Evolutionary conservation across 2,329 filamentous ascomycete genomes (phyloP).

Genomic region (Fusarium citri): DNA sequence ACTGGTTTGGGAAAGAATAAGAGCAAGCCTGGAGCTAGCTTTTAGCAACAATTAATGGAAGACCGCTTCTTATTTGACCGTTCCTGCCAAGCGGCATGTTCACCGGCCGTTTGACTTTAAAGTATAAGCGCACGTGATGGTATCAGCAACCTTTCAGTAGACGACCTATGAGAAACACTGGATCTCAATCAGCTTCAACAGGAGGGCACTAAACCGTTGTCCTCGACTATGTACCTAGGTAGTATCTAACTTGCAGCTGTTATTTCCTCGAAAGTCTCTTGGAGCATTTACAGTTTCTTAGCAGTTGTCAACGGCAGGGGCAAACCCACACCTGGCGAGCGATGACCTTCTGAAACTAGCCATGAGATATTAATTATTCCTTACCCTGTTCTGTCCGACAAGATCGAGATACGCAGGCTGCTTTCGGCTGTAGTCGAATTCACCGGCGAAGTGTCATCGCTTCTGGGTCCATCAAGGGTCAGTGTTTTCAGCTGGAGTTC

Average conservation of each 20-base stretch:
- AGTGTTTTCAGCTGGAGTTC: neutral
- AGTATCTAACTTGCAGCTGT: too few species aligned
- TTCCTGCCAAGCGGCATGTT: slow-evolving; percentile 16
- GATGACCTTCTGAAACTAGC: slow-evolving; percentile 18
- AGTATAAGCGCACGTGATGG: slow-evolving; percentile 22
- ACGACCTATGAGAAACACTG: neutral
- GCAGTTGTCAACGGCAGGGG: slow-evolving; percentile 7
- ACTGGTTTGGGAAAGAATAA: slow-evolving; percentile 14
- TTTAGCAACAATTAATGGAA: slow-evolving; percentile 1
- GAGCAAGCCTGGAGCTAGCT: slow-evolving; percentile 3
- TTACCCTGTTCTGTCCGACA: neutral
- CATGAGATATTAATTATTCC: slow-evolving; percentile 10
- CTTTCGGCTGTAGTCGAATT: neutral
- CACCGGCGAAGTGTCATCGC: slow-evolving; percentile 22
- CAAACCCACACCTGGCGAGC: slow-evolving; percentile 1
- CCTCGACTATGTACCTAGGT: neutral
- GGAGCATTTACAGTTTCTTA: neutral
- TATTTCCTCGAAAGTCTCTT: neutral
- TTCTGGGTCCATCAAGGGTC: slow-evolving; percentile 13
- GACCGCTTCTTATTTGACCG: slow-evolving; percentile 7
- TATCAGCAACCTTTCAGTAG: neutral
- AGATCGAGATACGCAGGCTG: slow-evolving; percentile 12
- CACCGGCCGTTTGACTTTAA: neutral
- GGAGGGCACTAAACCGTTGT: neutral
- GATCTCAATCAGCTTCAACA: neutral